Evolutionary conservation across 75 land plant species (phyloP), one percentile per base, ranked within the genome.

Genomic region (Pseudotsuga menziesii): DNA sequence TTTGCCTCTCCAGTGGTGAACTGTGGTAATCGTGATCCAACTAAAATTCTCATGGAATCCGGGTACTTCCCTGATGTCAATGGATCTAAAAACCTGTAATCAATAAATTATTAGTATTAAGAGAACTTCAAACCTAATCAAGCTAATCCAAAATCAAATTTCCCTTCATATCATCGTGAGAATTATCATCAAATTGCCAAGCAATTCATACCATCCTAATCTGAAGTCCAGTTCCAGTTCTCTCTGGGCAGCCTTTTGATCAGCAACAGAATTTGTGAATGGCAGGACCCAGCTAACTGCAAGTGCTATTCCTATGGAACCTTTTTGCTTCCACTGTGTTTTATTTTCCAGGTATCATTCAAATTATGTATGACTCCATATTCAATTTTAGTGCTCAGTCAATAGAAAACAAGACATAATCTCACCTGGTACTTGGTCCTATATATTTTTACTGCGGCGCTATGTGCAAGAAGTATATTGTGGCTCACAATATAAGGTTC

Each of bases 401-500:
- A 29, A 48, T 0, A 8, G 7, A 48, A 48, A 0, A 48, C 1
- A 48, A 9, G 52, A 8, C 9, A 7, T 48, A 48, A 48, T 48
- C 70, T 23, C 61, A 77, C 84, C 76, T 82, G 80, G 66, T 69
- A 82, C 2, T 73, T 61, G 14, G 72, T n/a, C 17, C 82, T 75
- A 57, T 85, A 90, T 16, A 81, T 22, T 32, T 73, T 56, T 12
- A 59, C 82, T 56, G 90, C 81, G 70, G 83, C 72, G 19, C 80
- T 88, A 72, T 90, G 92, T 4, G 88, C 56, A 15, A 88, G 74
- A 26, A 90, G 57, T 58, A 80, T 48, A 44, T 90, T 80, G 77
- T 90, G 92, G 22, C 76, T 55, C 8, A 59, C 88, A 66, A 86
- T 74, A 15, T 84, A 82, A n/a, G 90, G 90, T 67, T 90, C 90